phyloP scores from a whole-genome alignment of 306 rosid species.

The Boehmeria nivea region DNA sequence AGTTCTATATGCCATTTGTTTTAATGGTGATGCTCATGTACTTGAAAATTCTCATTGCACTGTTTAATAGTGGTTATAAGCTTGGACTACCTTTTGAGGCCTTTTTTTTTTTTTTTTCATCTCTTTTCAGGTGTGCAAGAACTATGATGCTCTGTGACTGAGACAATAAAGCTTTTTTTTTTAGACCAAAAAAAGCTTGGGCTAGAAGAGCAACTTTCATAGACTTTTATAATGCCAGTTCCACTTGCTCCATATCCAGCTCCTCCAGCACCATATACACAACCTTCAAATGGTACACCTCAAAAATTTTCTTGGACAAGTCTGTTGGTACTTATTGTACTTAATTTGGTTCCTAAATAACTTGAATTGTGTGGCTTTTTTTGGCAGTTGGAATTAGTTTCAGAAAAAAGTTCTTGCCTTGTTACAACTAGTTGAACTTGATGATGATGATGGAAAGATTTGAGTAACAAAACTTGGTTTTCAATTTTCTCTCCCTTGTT shows the following conservation, averaged over 20 bases:
- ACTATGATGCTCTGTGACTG: slow-evolving; percentile 27
- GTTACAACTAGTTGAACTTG: too few relatives aligned
- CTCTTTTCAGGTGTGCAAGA: slow-evolving; percentile 24
- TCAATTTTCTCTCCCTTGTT: too few relatives aligned
- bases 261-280: slow-evolving; percentile 63
- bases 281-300: slow-evolving; percentile 62
- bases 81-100: slow-evolving; percentile 2
- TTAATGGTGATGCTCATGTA: too few relatives aligned
- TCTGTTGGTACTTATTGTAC: too few relatives aligned
- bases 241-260: slow-evolving; percentile 98
- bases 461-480: too few relatives aligned
- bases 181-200: slow-evolving; percentile 28
- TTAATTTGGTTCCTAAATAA: slow-evolving; percentile 16
- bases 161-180: slow-evolving; percentile 17
- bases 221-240: slow-evolving; percentile 80
- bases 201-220: slow-evolving; percentile 29
- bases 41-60: too few relatives aligned
- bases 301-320: neutral
- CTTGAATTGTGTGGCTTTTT: slow-evolving; percentile 23
- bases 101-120: neutral
- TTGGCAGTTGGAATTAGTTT: slow-evolving; percentile 14
- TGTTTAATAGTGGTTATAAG: too few relatives aligned
- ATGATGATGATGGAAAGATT: too few relatives aligned
- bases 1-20: too few relatives aligned
- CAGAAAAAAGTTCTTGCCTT: too few relatives aligned